A percentile compares a stretch with the other conserved stretches of the same genome.
Evolutionary conservation across 495 filamentous ascomycete genomes (phyloP).

Genomic region (Penicillium antarcticum): DNA sequence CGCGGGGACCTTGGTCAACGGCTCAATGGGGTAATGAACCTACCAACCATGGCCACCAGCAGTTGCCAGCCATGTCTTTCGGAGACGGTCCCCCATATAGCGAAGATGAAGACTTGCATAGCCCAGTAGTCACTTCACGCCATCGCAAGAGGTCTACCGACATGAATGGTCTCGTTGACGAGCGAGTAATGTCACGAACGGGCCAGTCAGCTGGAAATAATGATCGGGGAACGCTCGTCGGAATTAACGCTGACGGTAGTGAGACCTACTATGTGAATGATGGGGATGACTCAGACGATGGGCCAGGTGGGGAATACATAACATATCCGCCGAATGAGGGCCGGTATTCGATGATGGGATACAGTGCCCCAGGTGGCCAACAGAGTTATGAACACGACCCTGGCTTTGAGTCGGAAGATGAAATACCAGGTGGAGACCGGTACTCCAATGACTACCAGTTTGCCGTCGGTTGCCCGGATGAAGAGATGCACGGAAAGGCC

Average conservation of each 20-base stretch:
- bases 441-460: constrained; percentile 91
- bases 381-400: constrained; percentile 52
- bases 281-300: constrained; percentile 55
- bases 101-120: constrained; percentile 94
- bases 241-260: constrained; percentile 68
- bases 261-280: constrained; percentile 76
- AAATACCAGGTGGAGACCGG: constrained; percentile 56
- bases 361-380: constrained; percentile 44
- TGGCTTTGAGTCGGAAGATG: constrained; percentile 60
- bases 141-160: constrained; percentile 74
- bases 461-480: constrained; percentile 90
- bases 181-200: constrained; percentile 10
- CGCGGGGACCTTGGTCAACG: constrained; percentile 49
- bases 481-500: constrained; percentile 96
- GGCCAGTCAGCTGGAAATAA: constrained; percentile 35
- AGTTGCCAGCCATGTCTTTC: constrained; percentile 82
- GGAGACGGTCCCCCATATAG: constrained; percentile 93
- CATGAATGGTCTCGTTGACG: constrained; percentile 29
- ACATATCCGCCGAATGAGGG: constrained; percentile 70
- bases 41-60: constrained; percentile 46
- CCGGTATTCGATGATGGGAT: constrained; percentile 48
- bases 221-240: constrained; percentile 63
- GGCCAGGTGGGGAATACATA: constrained; percentile 75
- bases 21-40: constrained; percentile 44
- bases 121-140: constrained; percentile 73